Percentiles rank a stretch among this genome's conserved stretches.
Conservation (phyloP, 306 rosid genomes). For the Cicer yamashitae region DNA sequence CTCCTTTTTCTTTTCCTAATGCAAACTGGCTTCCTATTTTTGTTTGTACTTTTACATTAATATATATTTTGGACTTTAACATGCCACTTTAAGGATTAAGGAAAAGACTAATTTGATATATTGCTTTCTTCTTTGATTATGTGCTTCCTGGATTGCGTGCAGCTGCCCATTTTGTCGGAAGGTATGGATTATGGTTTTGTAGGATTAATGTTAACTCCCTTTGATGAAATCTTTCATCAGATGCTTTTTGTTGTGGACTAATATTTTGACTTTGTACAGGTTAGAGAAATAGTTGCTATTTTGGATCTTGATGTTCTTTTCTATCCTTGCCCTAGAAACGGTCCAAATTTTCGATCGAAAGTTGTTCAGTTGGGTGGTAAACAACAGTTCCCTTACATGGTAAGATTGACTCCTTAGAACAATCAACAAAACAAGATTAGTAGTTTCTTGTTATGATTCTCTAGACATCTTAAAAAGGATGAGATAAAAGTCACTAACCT, state of each 20-base stretch:
- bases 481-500: constrained; percentile 13
- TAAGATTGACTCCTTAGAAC: constrained; percentile 49
- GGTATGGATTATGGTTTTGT: constrained; percentile 56
- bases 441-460: constrained; percentile 26
- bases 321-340: constrained; percentile 93
- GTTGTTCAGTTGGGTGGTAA: constrained; percentile 90
- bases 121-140: constrained; percentile 37
- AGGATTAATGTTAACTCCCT: constrained; percentile 18
- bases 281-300: constrained; percentile 88
- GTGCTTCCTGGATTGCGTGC: constrained; percentile 48
- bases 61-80: constrained; percentile 1
- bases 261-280: constrained; percentile 60
- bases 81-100: constrained; percentile 13
- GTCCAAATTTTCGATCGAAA: constrained; percentile 91
- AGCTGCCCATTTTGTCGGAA: constrained; percentile 99
- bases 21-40: constrained; percentile 5
- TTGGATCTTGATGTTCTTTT: constrained; percentile 92
- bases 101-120: constrained; percentile 52
- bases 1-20: constrained; percentile 9
- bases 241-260: constrained; percentile 38
- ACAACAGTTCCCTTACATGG: constrained; percentile 95
- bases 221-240: background rate
- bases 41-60: constrained; percentile 6
- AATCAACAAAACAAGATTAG: constrained; percentile 18
- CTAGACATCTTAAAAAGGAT: background rate